These are phyloP conservation scores for Diplodia intermedia DNA, from an alignment of 2,329 filamentous ascomycete genomes.

Conservation along the genomic window DNA sequence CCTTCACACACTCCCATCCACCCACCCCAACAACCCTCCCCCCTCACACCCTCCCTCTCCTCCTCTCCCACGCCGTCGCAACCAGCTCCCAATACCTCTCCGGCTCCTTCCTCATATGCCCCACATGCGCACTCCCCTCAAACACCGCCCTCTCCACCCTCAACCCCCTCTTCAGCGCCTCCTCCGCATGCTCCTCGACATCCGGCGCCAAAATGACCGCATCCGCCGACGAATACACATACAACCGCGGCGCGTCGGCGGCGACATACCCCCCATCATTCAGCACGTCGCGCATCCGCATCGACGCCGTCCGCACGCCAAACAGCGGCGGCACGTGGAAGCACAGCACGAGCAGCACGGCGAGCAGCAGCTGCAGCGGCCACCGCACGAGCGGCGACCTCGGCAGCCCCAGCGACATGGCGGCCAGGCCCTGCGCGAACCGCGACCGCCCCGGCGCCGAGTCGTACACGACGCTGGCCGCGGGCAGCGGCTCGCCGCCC, in stretches of 20 bases:
- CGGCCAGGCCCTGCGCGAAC: slow-evolving; percentile 7
- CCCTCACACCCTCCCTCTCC: slow-evolving; percentile 11
- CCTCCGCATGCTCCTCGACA: slow-evolving; percentile 60
- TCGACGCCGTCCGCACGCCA: slow-evolving; percentile 11
- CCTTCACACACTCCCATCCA: too few species aligned
- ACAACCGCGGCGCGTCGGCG: slow-evolving; percentile 55
- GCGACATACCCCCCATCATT: not conserved
- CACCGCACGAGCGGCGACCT: not conserved
- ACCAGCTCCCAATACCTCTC: slow-evolving; percentile 63
- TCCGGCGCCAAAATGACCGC: slow-evolving; percentile 63
- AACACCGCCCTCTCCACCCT: slow-evolving; percentile 60
- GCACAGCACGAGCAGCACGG: slow-evolving; percentile 16
- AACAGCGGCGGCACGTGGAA: slow-evolving; percentile 28
- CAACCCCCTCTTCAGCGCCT: slow-evolving; percentile 59
- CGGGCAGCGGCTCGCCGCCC: slow-evolving; percentile 38
- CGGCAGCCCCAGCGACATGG: slow-evolving; percentile 23
- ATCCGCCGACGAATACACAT: slow-evolving; percentile 66
- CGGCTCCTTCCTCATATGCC: slow-evolving; percentile 64
- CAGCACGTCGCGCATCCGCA: slow-evolving; percentile 6
- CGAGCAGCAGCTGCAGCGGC: slow-evolving; percentile 17
- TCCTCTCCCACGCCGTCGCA: slow-evolving; percentile 33
- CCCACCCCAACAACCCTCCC: too few species aligned
- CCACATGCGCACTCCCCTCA: slow-evolving; percentile 65
- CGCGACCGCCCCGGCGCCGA: slow-evolving; percentile 41
- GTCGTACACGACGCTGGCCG: slow-evolving; percentile 45